A percentile compares a stretch with the other conserved stretches of the same genome.
phyloP scores from a whole-genome alignment of 768 basidiomycete genomes.

The Vararia minispora region DNA sequence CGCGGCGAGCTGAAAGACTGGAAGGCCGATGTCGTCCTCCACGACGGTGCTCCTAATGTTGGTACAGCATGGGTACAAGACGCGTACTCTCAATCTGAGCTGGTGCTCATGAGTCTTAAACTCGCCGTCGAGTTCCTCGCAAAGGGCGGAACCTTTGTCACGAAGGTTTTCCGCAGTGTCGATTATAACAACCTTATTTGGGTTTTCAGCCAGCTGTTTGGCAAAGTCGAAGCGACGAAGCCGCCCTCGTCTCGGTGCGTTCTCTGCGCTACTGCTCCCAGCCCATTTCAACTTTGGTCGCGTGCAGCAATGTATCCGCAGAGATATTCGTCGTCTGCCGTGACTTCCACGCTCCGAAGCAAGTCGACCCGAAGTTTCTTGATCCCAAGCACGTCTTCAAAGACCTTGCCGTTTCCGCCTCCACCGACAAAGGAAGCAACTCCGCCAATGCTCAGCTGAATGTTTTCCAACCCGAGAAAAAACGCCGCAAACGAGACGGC shows the following conservation, averaged over 20 bases:
- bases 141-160: constrained; percentile 92
- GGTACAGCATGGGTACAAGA: constrained; percentile 99
- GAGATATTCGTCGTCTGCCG: constrained; percentile 99
- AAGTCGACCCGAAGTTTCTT: constrained; percentile 96
- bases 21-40: constrained; percentile 97
- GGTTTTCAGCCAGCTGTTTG: constrained; percentile 96
- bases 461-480: constrained; percentile 97
- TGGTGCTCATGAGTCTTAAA: constrained; percentile 91
- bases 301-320: constrained; percentile 85
- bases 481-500: constrained; percentile 83
- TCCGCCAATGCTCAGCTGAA: constrained; percentile 70
- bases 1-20: constrained; percentile 90
- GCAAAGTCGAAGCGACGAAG: constrained; percentile 96
- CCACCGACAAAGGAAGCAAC: constrained; percentile 40
- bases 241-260: constrained; percentile 88
- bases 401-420: constrained; percentile 49
- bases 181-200: constrained; percentile 99
- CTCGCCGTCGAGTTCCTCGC: constrained; percentile 89
- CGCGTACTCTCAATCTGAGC: constrained; percentile 93
- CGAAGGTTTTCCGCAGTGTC: constrained; percentile 95
- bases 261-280: not conserved
- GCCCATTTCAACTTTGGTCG: not conserved
- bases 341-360: constrained; percentile 87
- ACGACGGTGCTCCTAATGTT: constrained; percentile 99
- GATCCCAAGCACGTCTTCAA: constrained; percentile 98